Evolutionary conservation across 2,329 filamentous ascomycete genomes (phyloP), one percentile per base, ranked within the genome.

Genomic region (Juglanconis juglandina): DNA sequence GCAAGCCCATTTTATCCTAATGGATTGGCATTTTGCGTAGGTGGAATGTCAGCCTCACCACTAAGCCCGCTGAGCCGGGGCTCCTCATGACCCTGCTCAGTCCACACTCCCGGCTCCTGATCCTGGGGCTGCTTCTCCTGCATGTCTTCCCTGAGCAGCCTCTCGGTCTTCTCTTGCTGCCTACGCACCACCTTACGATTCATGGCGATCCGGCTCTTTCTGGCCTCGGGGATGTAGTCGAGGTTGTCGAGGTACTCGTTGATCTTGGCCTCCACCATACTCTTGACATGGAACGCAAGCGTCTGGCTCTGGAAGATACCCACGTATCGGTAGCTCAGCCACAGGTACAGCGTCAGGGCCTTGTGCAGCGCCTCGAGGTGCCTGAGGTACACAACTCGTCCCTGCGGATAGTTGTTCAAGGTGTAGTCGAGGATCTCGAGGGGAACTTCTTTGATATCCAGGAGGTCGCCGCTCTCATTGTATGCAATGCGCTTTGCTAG

Each of bases 311-410:
- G 83, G 72, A 97, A 96, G 54, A 96, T 81, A 53, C 91, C 90
- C 3, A 86, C 81, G 72, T 94, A 96, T 6, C 94, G 88, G 74
- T 94, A 98, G 67, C 90, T 94, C 14, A 99, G 80, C 95, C 95
- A 99, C 2, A 96, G 81, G 71, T 98, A 99, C 51, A 93, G 77
- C 49, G 94, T 91, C 42, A 99, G 78, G 34, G 86, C 81, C 68
- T 91, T 90, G 76, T 99, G 95, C 14, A 99, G 80, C 3, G 77
- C 73, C 72, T 99, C 95, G 24, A 98, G 78, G 8, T 79, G 75
- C 58, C 79, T 77, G 10, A 99, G 79, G 66, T 92, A 91, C 0
- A 77, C 72, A 56, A 81, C 75, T 13, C 73, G 71, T 1, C 71
- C 71, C 0, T 74, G 71, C 0, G 75, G 68, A 33, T 68, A 72